Evolutionary conservation across 768 basidiomycete species (phyloP), one percentile per base, ranked within the genome.

Genomic region (Trametes cinnabarina): DNA sequence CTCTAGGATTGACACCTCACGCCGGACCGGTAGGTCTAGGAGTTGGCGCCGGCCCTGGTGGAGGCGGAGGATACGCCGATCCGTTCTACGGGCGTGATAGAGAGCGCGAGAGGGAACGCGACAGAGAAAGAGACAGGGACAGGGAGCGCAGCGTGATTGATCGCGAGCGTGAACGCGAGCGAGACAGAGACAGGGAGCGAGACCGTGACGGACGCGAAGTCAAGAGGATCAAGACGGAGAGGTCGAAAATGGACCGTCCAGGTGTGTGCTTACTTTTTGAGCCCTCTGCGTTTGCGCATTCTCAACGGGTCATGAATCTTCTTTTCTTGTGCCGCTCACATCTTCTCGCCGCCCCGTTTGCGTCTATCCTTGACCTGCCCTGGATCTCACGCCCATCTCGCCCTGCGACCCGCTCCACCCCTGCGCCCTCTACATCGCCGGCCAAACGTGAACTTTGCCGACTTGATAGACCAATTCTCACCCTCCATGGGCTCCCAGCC

Each of bases 171-270:
- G 73, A 74, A 15, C 52, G 35, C 47, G 76, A 77, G 59, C 75
- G 79, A 41, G 74, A 76, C 34, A 69, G 73, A 55, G 71, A 57
- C n/a, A 61, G 74, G 42, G 71, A 74, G 42, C 53, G 76, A 39
- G 71, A 74, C 39, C 77, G 79, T 59, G 71, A 70, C 48, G 69
- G 60, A 17, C 74, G 85, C 40, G 86, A 88, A 59, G 73, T 81
- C 15, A 87, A 87, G 69, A 77, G 86, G 49, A 74, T 82, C 58
- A 87, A 86, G 68, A 74, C 77, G 3, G 78, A 84, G 58, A 74
- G 78, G 51, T 73, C 74, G 68, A 79, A 79, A 65, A 64, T 71
- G 53, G 76, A 78, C 43, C 76, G 77, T 61, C 70, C 70, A 72
- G 77, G 76, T 78, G 71, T 68, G 72, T 68, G 48, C 50, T 67